phyloP scores from a whole-genome alignment of 2,329 filamentous ascomycete genomes.

The Escovopsis sp. region DNA sequence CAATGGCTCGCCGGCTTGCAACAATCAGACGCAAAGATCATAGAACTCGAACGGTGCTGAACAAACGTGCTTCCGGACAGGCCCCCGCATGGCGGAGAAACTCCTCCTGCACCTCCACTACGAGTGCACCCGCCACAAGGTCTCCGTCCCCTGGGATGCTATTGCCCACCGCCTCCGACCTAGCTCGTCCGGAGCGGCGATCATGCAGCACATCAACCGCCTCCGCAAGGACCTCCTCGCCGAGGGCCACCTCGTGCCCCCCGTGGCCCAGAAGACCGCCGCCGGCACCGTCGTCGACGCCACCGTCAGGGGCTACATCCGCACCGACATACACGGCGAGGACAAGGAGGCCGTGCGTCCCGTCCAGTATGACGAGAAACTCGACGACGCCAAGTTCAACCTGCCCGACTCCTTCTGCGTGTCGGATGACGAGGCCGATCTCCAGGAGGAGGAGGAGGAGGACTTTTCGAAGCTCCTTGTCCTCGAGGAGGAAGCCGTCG shows the following conservation, averaged over 20 bases:
- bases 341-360: constrained; percentile 13
- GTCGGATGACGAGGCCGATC: constrained; percentile 5
- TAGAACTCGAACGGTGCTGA: too few relatives aligned
- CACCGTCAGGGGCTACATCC: constrained; percentile 19
- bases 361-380: constrained; percentile 17
- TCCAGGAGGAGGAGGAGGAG: neutral
- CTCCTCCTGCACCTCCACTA: constrained; percentile 25
- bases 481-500: constrained; percentile 3
- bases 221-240: constrained; percentile 19
- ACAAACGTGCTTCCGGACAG: constrained; percentile 13
- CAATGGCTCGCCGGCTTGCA: too few relatives aligned
- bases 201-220: constrained; percentile 22
- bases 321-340: constrained; percentile 10
- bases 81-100: constrained; percentile 31
- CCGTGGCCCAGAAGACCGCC: constrained; percentile 14
- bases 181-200: constrained; percentile 23
- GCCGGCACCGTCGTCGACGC: constrained; percentile 8
- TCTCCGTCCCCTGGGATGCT: constrained; percentile 23
- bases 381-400: constrained; percentile 18
- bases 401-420: constrained; percentile 9
- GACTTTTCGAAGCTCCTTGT: neutral
- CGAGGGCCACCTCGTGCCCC: constrained; percentile 28
- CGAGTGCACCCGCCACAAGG: constrained; percentile 18
- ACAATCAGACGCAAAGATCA: too few relatives aligned
- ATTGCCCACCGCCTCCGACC: constrained; percentile 26